Percentiles rank a stretch among this genome's conserved stretches.
These are phyloP conservation scores for Puccinia novopanici DNA, from an alignment of 1,284 basidiomycete genomes.

Conservation along the genomic window DNA sequence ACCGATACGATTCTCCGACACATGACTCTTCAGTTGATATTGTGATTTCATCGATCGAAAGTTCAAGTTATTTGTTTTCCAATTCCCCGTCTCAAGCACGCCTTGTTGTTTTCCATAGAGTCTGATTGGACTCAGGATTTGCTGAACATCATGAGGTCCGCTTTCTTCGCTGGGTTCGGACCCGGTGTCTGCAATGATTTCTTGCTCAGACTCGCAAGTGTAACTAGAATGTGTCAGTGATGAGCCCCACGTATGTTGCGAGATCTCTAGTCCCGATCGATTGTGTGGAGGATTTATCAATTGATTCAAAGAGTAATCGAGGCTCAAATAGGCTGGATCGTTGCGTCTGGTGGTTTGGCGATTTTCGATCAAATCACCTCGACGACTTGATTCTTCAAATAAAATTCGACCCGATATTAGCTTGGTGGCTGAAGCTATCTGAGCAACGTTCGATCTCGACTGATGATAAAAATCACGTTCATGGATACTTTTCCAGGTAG, in stretches of 20 bases:
- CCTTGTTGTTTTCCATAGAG: conserved; percentile 34
- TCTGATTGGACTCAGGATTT: conserved; percentile 19
- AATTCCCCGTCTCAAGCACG: conserved; percentile 23
- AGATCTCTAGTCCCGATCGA: not conserved
- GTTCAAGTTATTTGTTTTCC: conserved; percentile 35
- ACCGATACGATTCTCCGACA: not conserved
- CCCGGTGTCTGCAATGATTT: not conserved
- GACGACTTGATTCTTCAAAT: conserved; percentile 11
- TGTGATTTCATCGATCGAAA: conserved; percentile 39
- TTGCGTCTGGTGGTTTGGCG: not conserved
- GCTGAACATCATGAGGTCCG: not conserved
- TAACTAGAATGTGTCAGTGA: not conserved
- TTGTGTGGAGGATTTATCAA: not conserved
- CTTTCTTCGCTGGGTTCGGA: not conserved
- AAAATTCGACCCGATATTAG: conserved; percentile 18
- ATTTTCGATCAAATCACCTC: not conserved
- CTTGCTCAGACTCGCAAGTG: not conserved
- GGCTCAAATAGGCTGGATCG: not conserved
- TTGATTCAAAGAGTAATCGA: not conserved
- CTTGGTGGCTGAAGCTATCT: not conserved
- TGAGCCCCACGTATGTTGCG: not conserved
- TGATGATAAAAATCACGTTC: not conserved
- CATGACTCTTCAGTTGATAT: not conserved
- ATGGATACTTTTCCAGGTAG: not conserved
- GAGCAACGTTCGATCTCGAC: not conserved